phyloP scores from a whole-genome alignment of 352 stramenopile genomes.

The Globisporangium nagaii region DNA sequence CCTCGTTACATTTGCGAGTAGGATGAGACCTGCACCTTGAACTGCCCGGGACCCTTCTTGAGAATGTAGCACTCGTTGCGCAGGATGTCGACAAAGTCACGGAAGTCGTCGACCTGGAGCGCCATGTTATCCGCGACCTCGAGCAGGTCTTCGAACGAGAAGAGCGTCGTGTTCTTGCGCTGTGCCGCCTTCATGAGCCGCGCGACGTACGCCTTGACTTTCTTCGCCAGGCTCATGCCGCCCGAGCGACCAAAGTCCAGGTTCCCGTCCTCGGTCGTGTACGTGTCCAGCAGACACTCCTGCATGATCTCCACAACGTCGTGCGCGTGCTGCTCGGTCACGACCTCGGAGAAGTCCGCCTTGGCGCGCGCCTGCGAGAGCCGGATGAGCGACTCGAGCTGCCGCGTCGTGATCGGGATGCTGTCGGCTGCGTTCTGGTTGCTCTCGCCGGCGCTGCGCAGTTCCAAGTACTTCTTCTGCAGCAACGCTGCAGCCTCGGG shows the following conservation, averaged over 20 bases:
- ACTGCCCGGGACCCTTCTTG: conserved; percentile 77
- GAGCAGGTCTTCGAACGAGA: conserved; percentile 73
- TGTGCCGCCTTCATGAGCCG: conserved; percentile 67
- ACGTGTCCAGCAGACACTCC: conserved; percentile 89
- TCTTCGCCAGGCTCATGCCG: conserved; percentile 61
- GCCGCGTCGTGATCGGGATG: conserved; percentile 92
- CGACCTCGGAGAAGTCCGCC: conserved; percentile 90
- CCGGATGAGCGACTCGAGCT: conserved; percentile 94
- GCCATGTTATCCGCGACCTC: conserved; percentile 69
- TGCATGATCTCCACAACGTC: conserved; percentile 97
- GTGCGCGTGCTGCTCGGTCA: conserved; percentile 91
- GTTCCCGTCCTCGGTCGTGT: conserved; percentile 81
- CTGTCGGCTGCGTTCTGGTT: conserved; percentile 40
- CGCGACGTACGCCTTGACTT: conserved; percentile 80
- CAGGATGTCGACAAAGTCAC: conserved; percentile 82
- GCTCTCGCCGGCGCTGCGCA: conserved; percentile 62
- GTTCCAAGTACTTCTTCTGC: conserved; percentile 88
- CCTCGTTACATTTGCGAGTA: conserved; percentile 23
- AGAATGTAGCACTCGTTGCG: conserved; percentile 83
- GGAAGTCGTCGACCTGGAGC: conserved; percentile 75
- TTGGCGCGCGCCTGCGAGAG: conserved; percentile 92
- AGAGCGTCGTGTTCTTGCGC: conserved; percentile 51
- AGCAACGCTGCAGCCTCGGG: conserved; percentile 51
- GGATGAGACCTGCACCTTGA: conserved; percentile 66
- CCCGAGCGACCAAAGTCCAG: conserved; percentile 83